Conservation (phyloP, 495 filamentous ascomycete species). For the Xylaria castorea region DNA sequence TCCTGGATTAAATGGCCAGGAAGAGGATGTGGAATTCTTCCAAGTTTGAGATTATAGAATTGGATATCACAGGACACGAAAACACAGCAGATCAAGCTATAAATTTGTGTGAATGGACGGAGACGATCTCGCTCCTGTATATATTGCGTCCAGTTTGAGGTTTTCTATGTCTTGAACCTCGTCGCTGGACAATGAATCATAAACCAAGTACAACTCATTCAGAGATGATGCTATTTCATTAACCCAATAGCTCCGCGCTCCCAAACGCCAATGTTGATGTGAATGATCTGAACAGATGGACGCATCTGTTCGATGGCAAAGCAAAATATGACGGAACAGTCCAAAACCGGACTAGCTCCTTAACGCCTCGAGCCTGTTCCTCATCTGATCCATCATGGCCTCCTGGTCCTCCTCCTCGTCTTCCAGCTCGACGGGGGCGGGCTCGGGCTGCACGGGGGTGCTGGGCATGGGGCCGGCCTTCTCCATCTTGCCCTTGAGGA, state of each 20-base stretch:
- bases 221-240: constrained; percentile 27
- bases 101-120: neutral
- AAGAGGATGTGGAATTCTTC: neutral
- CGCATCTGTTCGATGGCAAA: constrained; percentile 3
- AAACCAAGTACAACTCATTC: constrained; percentile 21
- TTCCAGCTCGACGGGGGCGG: constrained; percentile 62
- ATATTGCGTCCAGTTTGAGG: constrained; percentile 26
- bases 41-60: neutral
- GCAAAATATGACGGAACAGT: neutral
- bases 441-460: constrained; percentile 57
- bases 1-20: too few species aligned
- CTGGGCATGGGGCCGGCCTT: constrained; percentile 65
- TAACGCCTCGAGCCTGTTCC: constrained; percentile 85
- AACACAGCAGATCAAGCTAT: neutral
- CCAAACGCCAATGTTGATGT: constrained; percentile 37
- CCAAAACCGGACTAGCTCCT: constrained; percentile 69
- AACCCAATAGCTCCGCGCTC: constrained; percentile 33
- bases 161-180: neutral
- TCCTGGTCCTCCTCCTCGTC: constrained; percentile 83
- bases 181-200: constrained; percentile 11
- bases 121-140: constrained; percentile 28
- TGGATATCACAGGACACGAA: neutral
- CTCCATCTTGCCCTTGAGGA: constrained; percentile 79
- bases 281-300: constrained; percentile 18
- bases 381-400: constrained; percentile 90